Evolutionary conservation across 2,329 filamentous ascomycete species (phyloP), one percentile per base, ranked within the genome.

Genomic region (Paecilomyces formosus): DNA sequence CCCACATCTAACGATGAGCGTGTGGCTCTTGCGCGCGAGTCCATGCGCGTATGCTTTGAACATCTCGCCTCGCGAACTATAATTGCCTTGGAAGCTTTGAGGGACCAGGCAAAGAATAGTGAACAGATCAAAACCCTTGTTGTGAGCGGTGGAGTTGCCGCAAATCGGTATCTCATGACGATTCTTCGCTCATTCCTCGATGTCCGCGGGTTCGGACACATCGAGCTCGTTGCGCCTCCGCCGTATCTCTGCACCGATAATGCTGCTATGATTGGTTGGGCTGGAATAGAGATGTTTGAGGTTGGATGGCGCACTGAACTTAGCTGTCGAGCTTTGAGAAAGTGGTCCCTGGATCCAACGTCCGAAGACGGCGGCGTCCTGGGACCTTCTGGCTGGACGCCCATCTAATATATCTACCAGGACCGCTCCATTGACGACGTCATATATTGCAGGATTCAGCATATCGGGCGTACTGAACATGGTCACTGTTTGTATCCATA

Each of bases 201-300:
- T 62, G 82, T 79, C n/a, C 82, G 88, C 51, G 89, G 89, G 0
- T 87, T 85, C 68, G 68, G 70, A 0, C 66, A 84, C 62, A 72
- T 95, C 28, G 66, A 80, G 11, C 72, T 97, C 7, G 75, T 87
- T 30, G 89, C 88, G 57, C 93, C 94, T n/a, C 92, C 92, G 2
- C 74, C 84, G 9, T 79, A 81, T 50, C 80, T 93, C 56, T 97
- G 94, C 70, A 97, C 91, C 0, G 94, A 99, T 69, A 97, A 99
- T 73, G 94, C 94, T 12, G 90, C 92, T 54, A 99, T 99, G 94
- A 92, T 97, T 70, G 93, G 88, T 1, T 97, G 94, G 93, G 81
- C 92, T 0, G 94, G 88, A 0, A 82, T 92, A 64, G 92, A 97
- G 75, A 97, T 99, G 92, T 97, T 84, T 68, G 82, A 89, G 72